Evolutionary conservation across 1,284 basidiomycete genomes (phyloP).

Genomic region (Laetiporus sulphureus): DNA sequence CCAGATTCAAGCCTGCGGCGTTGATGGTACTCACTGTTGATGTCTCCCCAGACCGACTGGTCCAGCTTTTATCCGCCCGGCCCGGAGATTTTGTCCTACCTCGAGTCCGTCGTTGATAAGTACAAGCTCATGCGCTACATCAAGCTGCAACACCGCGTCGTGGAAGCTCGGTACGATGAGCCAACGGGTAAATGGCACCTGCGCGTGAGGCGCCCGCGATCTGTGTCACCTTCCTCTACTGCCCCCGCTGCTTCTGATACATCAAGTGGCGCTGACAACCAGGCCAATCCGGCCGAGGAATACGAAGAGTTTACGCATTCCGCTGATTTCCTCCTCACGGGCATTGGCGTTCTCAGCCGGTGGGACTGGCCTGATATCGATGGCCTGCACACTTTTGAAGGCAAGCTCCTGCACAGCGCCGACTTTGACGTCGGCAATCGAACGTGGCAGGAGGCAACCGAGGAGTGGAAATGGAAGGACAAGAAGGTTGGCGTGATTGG

Average conservation of each 20-base stretch:
- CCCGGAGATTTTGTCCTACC: constrained; percentile 47
- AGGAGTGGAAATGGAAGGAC: constrained; percentile 43
- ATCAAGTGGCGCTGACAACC: not conserved
- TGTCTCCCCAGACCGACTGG: constrained; percentile 55
- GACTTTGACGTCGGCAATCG: constrained; percentile 43
- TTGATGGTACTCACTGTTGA: no score
- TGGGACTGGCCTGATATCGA: constrained; percentile 57
- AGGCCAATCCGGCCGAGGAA: constrained; percentile 16
- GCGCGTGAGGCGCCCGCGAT: constrained; percentile 33
- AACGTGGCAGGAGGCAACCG: constrained; percentile 40
- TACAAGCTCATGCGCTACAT: constrained; percentile 49
- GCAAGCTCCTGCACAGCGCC: constrained; percentile 48
- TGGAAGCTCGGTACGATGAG: constrained; percentile 44
- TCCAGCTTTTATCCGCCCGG: constrained; percentile 54
- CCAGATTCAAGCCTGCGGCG: not conserved
- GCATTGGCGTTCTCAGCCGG: constrained; percentile 41
- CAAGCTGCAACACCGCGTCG: constrained; percentile 47
- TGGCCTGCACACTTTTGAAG: constrained; percentile 45
- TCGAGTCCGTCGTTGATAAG: constrained; percentile 49
- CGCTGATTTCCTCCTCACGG: constrained; percentile 47
- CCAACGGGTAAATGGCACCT: constrained; percentile 46
- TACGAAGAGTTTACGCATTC: constrained; percentile 42
- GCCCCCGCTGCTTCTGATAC: constrained; percentile 1
- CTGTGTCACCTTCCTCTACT: no score
- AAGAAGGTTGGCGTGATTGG: constrained; percentile 58